Conservation (phyloP, 306 rosid genomes). For the Dryas octopetala region DNA sequence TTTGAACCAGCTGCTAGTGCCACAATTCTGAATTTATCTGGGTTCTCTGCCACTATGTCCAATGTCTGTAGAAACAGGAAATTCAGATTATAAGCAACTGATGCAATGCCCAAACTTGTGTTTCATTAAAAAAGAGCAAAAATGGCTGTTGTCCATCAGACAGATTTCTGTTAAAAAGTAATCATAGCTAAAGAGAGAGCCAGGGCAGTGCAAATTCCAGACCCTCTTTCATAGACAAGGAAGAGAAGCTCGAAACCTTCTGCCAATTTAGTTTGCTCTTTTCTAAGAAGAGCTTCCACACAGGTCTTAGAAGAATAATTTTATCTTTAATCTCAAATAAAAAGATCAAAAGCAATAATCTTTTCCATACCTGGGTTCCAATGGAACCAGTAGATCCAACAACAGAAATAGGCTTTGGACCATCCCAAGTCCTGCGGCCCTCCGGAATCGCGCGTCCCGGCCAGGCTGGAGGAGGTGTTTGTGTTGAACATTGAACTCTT, state of each 20-base stretch:
- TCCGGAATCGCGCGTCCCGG: constrained; percentile 84
- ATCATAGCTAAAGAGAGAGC: background rate
- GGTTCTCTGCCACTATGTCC: constrained; percentile 98
- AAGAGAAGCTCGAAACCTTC: background rate
- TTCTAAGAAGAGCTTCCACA: background rate
- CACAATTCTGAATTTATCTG: constrained; percentile 81
- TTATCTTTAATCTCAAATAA: background rate
- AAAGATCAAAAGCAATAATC: background rate
- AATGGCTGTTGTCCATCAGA: background rate
- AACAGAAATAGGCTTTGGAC: constrained; percentile 87
- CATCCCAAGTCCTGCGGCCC: constrained; percentile 66
- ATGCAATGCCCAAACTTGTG: constrained; percentile 16
- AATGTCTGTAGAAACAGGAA: constrained; percentile 66
- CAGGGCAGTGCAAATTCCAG: background rate
- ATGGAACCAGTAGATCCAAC: constrained; percentile 93
- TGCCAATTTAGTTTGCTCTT: background rate
- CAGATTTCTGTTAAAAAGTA: background rate
- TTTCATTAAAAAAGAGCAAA: background rate
- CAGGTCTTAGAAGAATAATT: background rate
- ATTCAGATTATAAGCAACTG: constrained; percentile 13
- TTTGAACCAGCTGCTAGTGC: constrained; percentile 99
- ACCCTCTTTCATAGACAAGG: no score
- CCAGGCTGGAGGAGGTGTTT: constrained; percentile 89
- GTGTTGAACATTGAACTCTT: constrained; percentile 60
- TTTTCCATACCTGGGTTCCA: constrained; percentile 81